A percentile compares a stretch with the other conserved stretches of the same genome.
Conservation (phyloP, 176 grass and related monocot genomes). For the Musa itinerans region DNA sequence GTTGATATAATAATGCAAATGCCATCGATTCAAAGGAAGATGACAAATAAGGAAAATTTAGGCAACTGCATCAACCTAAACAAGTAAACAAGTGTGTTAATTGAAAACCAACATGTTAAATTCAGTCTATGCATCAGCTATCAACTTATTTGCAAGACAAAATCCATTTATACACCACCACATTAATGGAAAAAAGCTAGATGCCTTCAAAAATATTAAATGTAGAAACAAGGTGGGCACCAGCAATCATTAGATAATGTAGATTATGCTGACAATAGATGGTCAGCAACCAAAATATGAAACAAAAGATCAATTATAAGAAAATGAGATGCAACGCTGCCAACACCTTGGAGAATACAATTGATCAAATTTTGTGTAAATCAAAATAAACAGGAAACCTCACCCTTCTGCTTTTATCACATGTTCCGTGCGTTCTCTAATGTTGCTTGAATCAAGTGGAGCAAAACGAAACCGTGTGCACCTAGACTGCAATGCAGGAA, state of each 20-base stretch:
- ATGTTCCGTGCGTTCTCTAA: constrained; percentile 71
- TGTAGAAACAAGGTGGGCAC: neutral
- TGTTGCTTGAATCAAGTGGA: constrained; percentile 73
- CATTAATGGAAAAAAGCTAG: neutral
- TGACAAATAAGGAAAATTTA: too few species aligned
- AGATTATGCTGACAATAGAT: neutral
- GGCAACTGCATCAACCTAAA: too few species aligned
- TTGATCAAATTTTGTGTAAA: neutral
- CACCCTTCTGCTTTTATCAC: constrained; percentile 90
- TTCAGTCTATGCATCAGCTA: neutral
- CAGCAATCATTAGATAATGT: neutral
- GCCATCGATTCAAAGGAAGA: too few species aligned
- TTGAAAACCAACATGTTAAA: neutral
- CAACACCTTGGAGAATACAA: neutral
- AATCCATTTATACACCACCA: neutral
- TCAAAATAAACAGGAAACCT: constrained; percentile 12
- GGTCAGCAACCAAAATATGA: neutral
- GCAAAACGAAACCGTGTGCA: constrained; percentile 98
- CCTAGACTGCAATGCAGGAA: constrained; percentile 93
- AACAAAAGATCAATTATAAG: neutral
- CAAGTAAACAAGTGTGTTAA: too few species aligned
- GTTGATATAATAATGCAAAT: too few species aligned
- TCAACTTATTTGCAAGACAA: neutral
- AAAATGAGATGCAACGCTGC: neutral
- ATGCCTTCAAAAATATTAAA: too few species aligned